phyloP scores from a whole-genome alignment of 441 rosid species.

The Raphanus hybrid region DNA sequence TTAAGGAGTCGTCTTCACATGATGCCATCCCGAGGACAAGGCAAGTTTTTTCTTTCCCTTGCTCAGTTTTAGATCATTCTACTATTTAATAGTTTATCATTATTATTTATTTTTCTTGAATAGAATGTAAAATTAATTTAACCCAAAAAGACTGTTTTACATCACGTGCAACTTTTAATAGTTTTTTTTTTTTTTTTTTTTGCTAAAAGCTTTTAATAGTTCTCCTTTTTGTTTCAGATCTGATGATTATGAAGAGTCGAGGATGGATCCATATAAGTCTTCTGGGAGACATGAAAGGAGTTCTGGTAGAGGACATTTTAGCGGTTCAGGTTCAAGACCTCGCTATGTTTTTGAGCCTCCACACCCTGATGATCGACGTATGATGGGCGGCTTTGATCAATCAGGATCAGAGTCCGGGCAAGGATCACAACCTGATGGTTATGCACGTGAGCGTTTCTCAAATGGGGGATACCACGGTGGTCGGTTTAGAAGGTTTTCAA shows the following conservation, averaged over 20 bases:
- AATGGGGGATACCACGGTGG: too few relatives aligned
- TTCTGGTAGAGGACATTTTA: slow-evolving; percentile 41
- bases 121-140: too few relatives aligned
- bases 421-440: slow-evolving; percentile 5
- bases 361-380: slow-evolving; percentile 47
- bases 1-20: slow-evolving; percentile 42
- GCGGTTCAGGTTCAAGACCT: slow-evolving; percentile 44
- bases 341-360: slow-evolving; percentile 42
- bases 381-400: slow-evolving; percentile 40
- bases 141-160: too few relatives aligned
- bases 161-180: too few relatives aligned
- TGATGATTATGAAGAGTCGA: slow-evolving; percentile 24
- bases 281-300: slow-evolving; percentile 48
- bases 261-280: slow-evolving; percentile 36
- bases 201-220: too few relatives aligned
- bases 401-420: slow-evolving; percentile 31
- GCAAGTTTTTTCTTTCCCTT: slow-evolving; percentile 22
- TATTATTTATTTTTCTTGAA: neutral
- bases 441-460: too few relatives aligned
- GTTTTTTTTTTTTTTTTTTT: too few relatives aligned
- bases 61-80: neutral
- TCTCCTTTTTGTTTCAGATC: slow-evolving; percentile 19
- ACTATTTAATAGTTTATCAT: neutral
- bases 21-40: slow-evolving; percentile 26
- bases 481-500: slow-evolving; percentile 16